Base-by-base conservation (phyloP, 495 filamentous ascomycete genomes). In the Trypethelium eluteriae region DNA sequence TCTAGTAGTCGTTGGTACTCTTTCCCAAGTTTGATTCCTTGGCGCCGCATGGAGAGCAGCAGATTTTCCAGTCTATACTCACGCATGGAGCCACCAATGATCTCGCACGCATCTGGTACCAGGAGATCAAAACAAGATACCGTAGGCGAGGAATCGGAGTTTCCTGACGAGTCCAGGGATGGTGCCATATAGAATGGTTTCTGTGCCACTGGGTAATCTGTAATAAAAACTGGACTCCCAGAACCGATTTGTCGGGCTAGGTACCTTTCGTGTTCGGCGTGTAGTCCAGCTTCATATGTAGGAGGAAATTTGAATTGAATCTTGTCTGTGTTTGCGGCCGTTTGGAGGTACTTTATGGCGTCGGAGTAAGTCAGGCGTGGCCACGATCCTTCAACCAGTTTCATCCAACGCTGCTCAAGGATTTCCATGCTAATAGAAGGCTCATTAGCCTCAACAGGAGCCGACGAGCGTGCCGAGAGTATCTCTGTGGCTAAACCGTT, bases 171-270 rank as follows among this genome's bases (percentile, higher is more conserved):
- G 12, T 66, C 65, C 44, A 70, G 69, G 9, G 84, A 86, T 41
- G 86, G 87, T 2, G 86, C 79, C 94, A 98, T 98, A 78, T 98
- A 98, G 83, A 98, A 98, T 39, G 94, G 89, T 78, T 98, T 98
- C 70, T 93, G 83, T 47, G 80, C 77, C 66, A 82, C 83, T 9
- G 94, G 94, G 73, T 98, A 98, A 73, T 98, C 81, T 18, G 94
- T 97, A 66, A 98, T 88, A 71, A 98, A 98, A 39, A 98, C 85
- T 1, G 94, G 94, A 14, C 70, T 74, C 10, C 78, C 77, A 57
- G 85, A 86, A 71, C 90, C 89, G 64, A 97, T 77, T 14, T 77
- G 81, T 49, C 84, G 80, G 50, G 94, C 92, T 62, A 98, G 84
- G 73, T 85, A 96, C 74, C 85, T 92, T 74, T 98, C 94, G 77